These are phyloP conservation scores for Astrephomene gubernaculifera DNA, from an alignment of 139 green algal species.

Conservation along the genomic window DNA sequence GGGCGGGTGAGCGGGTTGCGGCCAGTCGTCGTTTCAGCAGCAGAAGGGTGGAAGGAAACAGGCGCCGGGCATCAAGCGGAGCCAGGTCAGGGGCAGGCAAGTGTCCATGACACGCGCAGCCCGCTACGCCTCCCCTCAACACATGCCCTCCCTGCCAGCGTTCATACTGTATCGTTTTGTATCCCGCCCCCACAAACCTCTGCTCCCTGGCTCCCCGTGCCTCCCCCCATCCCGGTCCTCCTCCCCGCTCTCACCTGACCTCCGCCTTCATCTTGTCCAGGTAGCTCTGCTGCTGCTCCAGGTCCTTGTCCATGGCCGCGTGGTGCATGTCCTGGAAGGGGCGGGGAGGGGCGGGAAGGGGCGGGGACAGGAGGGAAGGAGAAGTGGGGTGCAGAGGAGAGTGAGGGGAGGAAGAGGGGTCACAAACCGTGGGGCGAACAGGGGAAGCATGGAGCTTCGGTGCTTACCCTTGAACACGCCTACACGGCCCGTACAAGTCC, in stretches of 20 bases:
- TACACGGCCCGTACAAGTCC: no score
- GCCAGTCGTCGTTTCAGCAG: no score
- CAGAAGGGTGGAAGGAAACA: not conserved
- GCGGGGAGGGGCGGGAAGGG: no score
- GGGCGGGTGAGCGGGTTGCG: no score
- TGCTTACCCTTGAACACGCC: no score
- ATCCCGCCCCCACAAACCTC: not conserved
- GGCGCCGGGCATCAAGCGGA: not conserved
- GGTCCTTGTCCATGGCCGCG: constrained; percentile 78
- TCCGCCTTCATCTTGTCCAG: constrained; percentile 93
- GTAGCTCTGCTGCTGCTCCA: constrained; percentile 86
- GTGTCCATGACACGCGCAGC: not conserved
- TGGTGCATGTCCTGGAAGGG: constrained; percentile 69
- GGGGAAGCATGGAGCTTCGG: no score
- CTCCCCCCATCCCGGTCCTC: not conserved
- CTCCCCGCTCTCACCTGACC: constrained; percentile 66
- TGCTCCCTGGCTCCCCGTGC: not conserved
- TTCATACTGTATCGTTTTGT: not conserved
- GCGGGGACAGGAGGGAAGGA: no score
- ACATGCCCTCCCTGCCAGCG: not conserved
- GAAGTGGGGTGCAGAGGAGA: no score
- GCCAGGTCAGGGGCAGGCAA: not conserved
- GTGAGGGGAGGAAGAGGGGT: no score
- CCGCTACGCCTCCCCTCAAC: not conserved
- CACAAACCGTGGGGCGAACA: no score